phyloP scores from a whole-genome alignment of 306 rosid genomes.

The Purshia tridentata region DNA sequence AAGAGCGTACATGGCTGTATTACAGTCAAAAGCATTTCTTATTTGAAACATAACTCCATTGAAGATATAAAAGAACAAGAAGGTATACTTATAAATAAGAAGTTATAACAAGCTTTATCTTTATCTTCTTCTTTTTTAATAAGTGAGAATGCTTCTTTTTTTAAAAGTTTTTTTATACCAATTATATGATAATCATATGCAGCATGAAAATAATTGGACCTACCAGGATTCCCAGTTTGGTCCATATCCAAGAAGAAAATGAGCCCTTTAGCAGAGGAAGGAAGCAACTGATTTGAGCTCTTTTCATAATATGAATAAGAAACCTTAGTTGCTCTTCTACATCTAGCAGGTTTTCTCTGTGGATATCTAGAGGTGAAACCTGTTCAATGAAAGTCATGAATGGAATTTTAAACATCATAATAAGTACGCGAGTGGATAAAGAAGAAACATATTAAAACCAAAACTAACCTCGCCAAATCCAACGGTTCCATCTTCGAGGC shows the following conservation, averaged over 20 bases:
- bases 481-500: conserved; percentile 76
- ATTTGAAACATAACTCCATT: neutral
- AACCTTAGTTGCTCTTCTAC: conserved; percentile 87
- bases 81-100: neutral
- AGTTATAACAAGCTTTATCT: neutral
- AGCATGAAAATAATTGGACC: conserved; percentile 29
- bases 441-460: conserved; percentile 9
- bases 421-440: neutral
- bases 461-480: conserved; percentile 94
- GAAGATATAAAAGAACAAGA: conserved; percentile 1
- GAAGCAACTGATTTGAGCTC: conserved; percentile 50
- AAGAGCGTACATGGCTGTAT: conserved; percentile 76
- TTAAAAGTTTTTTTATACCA: neutral
- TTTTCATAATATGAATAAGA: conserved; percentile 61
- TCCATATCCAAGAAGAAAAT: conserved; percentile 83
- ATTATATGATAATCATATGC: conserved; percentile 2
- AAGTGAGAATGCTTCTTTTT: neutral
- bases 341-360: conserved; percentile 63
- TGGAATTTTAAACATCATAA: too few relatives aligned
- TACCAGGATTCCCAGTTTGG: conserved; percentile 79
- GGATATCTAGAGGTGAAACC: conserved; percentile 83
- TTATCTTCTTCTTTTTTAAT: neutral
- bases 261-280: conserved; percentile 77
- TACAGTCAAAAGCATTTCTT: conserved; percentile 21
- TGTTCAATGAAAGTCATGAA: conserved; percentile 39